Evolutionary conservation across 2,329 filamentous ascomycete genomes (phyloP), one percentile per base, ranked within the genome.

Genomic region (Sporothrix humicola): DNA sequence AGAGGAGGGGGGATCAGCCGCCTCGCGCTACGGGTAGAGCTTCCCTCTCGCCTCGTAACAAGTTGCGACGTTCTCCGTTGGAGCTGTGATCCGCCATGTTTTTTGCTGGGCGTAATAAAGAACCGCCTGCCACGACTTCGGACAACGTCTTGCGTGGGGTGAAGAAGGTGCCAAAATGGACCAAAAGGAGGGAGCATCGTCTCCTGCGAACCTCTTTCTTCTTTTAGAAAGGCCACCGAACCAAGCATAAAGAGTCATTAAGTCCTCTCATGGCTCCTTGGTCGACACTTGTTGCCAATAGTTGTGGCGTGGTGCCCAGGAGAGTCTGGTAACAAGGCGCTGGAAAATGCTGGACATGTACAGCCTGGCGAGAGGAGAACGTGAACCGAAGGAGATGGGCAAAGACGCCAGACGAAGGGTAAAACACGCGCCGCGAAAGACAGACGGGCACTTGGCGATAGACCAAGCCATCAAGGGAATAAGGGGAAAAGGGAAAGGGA

Each of bases 351-450:
- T 31, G 48, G 66, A 69, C 66, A 56, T 56, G 48, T 56, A 56
- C 48, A 46, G 50, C 31, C 68, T 58, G 68, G 68, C 52, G 52
- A 23, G 26, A 71, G 69, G 69, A 71, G 69, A 71, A 71, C 54
- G 69, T 20, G 69, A 71, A 46, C 54, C 56, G 69, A 50, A 48
- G 37, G 26, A n/a, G n/a, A 2, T 17, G 52, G 10, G 20, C 20
- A 56, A 23, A 20, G 23, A 56, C 52, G 23, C 17, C 20, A 46
- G 13, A 23, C 9, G 37, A 20, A 65, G 44, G 46, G 37, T 46
- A 42, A 20, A 37, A 46, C n/a, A 46, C 37, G 37, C 37, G n/a
- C n/a, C 59, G 42, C 37, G 23, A 2, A 12, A 20, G 8, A 65
- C 12, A 3, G 10, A 65, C 6, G 7, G n/a, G 54, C 58, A 61